These are phyloP conservation scores for Candida railenensis DNA, from an alignment of 805 yeast species.

Conservation along the genomic window DNA sequence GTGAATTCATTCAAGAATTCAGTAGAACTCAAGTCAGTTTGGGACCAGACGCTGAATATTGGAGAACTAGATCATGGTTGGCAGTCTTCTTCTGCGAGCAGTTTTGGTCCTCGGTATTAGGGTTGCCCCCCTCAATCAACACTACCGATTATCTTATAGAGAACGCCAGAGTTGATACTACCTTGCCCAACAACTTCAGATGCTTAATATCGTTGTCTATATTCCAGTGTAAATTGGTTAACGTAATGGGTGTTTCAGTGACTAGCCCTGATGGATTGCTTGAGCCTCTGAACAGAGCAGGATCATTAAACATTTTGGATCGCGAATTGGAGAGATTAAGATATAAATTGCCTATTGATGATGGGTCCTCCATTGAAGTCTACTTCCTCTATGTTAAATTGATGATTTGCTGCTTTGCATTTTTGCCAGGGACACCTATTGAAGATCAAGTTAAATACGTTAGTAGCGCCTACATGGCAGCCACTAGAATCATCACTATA, in stretches of 20 bases:
- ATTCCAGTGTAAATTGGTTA: conserved; percentile 80
- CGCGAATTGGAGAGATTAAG: conserved; percentile 73
- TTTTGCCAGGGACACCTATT: conserved; percentile 83
- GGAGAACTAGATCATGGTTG: conserved; percentile 94
- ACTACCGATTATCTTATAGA: conserved; percentile 79
- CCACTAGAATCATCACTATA: conserved; percentile 79
- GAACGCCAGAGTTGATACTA: conserved; percentile 65
- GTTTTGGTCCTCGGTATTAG: conserved; percentile 84
- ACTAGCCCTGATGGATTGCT: conserved; percentile 85
- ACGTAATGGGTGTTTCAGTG: conserved; percentile 84
- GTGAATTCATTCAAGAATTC: conserved; percentile 87
- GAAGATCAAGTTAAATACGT: conserved; percentile 86
- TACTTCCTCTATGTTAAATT: conserved; percentile 75
- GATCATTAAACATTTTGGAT: conserved; percentile 72
- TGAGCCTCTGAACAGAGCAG: conserved; percentile 81
- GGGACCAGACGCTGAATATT: conserved; percentile 82
- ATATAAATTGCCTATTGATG: conserved; percentile 63
- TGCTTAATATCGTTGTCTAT: conserved; percentile 71
- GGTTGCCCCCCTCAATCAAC: conserved; percentile 82
- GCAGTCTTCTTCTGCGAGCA: conserved; percentile 87
- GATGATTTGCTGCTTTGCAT: conserved; percentile 85
- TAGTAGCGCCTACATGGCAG: conserved; percentile 73
- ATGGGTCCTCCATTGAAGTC: conserved; percentile 68
- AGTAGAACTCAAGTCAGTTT: conserved; percentile 84
- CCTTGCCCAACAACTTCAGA: conserved; percentile 68